Evolutionary conservation across 2,329 filamentous ascomycete genomes (phyloP).

Genomic region (Monosporascus cannonballus): DNA sequence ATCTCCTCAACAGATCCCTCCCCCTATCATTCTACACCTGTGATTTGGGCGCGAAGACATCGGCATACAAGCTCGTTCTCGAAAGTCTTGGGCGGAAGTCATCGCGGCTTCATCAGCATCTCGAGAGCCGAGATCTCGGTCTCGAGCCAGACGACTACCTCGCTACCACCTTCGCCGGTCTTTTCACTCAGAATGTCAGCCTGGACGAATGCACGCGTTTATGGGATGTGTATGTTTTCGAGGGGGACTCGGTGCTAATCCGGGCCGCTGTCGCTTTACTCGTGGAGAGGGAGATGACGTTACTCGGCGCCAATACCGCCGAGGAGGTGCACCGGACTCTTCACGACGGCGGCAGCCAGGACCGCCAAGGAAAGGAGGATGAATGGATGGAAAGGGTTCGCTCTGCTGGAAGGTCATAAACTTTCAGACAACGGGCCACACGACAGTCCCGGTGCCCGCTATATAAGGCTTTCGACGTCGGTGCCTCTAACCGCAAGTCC

Average conservation of each 20-base stretch:
- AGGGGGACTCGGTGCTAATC: constrained; percentile 68
- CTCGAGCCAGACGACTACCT: constrained; percentile 50
- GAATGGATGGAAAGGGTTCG: constrained; percentile 21
- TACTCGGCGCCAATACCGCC: constrained; percentile 40
- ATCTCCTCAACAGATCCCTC: constrained; percentile 69
- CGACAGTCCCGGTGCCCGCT: neutral
- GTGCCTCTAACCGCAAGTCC: neutral
- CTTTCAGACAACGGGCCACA: neutral
- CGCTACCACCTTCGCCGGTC: constrained; percentile 51
- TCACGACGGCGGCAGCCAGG: constrained; percentile 21
- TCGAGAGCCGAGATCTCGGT: constrained; percentile 43
- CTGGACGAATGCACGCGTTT: constrained; percentile 67
- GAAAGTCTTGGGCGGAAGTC: constrained; percentile 61
- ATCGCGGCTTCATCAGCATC: constrained; percentile 56
- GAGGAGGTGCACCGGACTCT: constrained; percentile 36
- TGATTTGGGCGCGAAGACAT: constrained; percentile 62
- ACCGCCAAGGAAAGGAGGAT: constrained; percentile 18
- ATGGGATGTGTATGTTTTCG: constrained; percentile 80
- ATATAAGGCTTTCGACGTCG: neutral
- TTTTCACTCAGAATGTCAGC: constrained; percentile 58
- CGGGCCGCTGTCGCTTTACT: constrained; percentile 66
- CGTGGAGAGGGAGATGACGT: constrained; percentile 43
- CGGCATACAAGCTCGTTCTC: constrained; percentile 64
- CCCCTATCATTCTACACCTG: constrained; percentile 69
- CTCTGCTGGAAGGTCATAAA: constrained; percentile 15